Evolutionary conservation across 768 basidiomycete species (phyloP), one percentile per base, ranked within the genome.

Genomic region (Termitomyces sp.): DNA sequence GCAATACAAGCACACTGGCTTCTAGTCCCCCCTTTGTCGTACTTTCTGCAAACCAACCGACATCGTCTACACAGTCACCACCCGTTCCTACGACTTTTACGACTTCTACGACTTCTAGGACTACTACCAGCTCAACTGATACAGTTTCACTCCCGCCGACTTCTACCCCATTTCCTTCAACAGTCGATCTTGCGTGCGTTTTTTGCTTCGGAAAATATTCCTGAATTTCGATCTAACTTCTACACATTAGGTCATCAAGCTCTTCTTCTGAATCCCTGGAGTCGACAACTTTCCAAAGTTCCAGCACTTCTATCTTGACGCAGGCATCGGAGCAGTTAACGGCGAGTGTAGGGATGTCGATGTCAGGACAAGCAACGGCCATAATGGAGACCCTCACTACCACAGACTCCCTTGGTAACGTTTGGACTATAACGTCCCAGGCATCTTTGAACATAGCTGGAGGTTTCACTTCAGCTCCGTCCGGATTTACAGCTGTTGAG

Each of bases 1-100:
- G 60, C 5, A 57, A 61, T 36, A 53, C 48, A 12, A 49, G 22
- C n/a, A 47, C 39, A 13, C 46, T 61, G 32, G 50, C 51, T 34
- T 49, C 51, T 26, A 48, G 36, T 26, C 34, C n/a, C 1, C 16
- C 55, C 1, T 42, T 61, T 13, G 1, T 20, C 12, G 24, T 61
- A 1, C 51, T 60, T 34, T 53, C 60, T 33, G 20, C 2, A 34
- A 40, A 52, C 5, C 36, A 14, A 13, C 34, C 39, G 4, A 20
- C 24, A 26, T 18, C n/a, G 7, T 27, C 37, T 48, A 5, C 20
- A 9, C 13, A 22, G 9, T 13, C 40, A 36, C 6, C 9, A 4
- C 10, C 42, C 16, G 34, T 7, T 5, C 8, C 53, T 22, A 51
- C 12, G n/a, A 34, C 42, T n/a, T 14, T 20, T 34, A 22, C 34